These are phyloP conservation scores for Myxozyma mucilagina DNA, from an alignment of 805 yeast species.

Conservation along the genomic window DNA sequence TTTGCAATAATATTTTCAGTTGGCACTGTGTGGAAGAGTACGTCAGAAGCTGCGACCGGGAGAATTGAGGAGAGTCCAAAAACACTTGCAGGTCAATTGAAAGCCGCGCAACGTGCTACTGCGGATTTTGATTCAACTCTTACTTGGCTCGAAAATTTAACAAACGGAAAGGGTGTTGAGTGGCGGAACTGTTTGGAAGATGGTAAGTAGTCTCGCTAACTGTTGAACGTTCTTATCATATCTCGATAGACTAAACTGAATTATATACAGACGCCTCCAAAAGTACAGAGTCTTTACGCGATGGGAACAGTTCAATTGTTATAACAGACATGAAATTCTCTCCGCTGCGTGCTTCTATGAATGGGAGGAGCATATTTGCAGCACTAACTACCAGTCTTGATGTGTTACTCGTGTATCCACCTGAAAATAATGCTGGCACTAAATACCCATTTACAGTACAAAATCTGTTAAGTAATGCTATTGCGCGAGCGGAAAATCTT, in stretches of 20 bases:
- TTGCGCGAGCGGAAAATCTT: background rate
- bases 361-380: constrained; percentile 1
- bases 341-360: background rate
- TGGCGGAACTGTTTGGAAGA: background rate
- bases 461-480: background rate
- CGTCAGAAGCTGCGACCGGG: background rate
- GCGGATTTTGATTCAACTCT: background rate
- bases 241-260: background rate
- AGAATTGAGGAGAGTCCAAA: background rate
- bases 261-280: background rate
- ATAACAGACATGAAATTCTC: background rate
- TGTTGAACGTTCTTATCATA: background rate
- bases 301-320: background rate
- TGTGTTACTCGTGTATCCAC: background rate
- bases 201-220: no score
- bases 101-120: background rate
- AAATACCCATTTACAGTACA: background rate
- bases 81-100: background rate
- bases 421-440: background rate
- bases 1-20: constrained; percentile 2
- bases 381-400: background rate
- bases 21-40: constrained; percentile 10
- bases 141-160: background rate
- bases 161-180: background rate
- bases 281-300: background rate